Percentiles rank a stretch among this genome's conserved stretches.
Evolutionary conservation across 148 eudicot genomes (phyloP).

Genomic region (Suaeda aralocaspica): DNA sequence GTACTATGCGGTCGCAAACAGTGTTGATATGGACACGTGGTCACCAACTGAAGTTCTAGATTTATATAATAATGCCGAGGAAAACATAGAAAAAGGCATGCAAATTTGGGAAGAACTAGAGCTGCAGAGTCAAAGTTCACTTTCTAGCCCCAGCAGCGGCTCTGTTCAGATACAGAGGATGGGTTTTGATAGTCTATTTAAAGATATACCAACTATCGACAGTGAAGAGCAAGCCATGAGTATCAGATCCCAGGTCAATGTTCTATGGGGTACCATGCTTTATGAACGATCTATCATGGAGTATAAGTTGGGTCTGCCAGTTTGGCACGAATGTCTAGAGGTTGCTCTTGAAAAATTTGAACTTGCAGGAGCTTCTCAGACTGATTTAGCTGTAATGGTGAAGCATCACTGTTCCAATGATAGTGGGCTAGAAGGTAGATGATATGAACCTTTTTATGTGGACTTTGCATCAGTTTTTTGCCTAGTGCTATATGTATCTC

Average conservation of each 20-base stretch:
- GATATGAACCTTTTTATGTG: background rate
- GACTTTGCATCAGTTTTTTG: background rate
- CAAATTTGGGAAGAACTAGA: constrained; percentile 74
- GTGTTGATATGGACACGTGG: constrained; percentile 62
- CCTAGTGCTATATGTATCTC: background rate
- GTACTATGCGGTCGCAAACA: constrained; percentile 63
- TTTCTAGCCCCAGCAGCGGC: constrained; percentile 33
- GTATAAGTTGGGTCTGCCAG: constrained; percentile 68
- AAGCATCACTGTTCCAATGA: constrained; percentile 91
- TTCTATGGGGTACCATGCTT: constrained; percentile 86
- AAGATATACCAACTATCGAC: constrained; percentile 49
- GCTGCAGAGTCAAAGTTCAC: constrained; percentile 29
- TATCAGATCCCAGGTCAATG: constrained; percentile 64
- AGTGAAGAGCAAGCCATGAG: constrained; percentile 49
- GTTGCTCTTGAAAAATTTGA: constrained; percentile 83
- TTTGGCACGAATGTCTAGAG: constrained; percentile 97
- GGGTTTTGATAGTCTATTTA: constrained; percentile 43
- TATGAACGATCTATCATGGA: constrained; percentile 95
- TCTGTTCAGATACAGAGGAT: constrained; percentile 43
- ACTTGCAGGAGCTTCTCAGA: constrained; percentile 82
- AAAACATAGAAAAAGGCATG: constrained; percentile 79
- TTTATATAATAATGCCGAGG: constrained; percentile 81
- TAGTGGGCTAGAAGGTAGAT: constrained; percentile 63
- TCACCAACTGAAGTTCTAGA: constrained; percentile 53
- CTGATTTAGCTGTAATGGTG: constrained; percentile 91